Conservation (phyloP, 2,329 filamentous ascomycete genomes). For the Dothiorella sarmentorum region DNA sequence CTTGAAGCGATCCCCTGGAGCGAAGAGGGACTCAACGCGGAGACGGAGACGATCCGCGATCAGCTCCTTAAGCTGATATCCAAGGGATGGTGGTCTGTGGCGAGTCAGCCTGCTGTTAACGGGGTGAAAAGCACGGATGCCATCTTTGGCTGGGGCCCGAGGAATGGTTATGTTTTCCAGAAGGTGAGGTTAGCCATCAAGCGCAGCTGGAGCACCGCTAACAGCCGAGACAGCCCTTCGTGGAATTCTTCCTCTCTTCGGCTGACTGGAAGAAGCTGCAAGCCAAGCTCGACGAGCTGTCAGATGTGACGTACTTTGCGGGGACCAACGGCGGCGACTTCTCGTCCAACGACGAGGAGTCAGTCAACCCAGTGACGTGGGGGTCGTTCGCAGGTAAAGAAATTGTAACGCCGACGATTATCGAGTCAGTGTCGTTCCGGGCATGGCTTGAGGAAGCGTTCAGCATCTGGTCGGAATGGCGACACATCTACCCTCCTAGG, state of each 20-base stretch:
- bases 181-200: conserved; percentile 54
- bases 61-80: conserved; percentile 75
- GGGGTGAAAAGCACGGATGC: conserved; percentile 71
- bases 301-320: conserved; percentile 79
- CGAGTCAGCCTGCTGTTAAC: conserved; percentile 91
- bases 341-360: conserved; percentile 60
- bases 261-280: conserved; percentile 68
- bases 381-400: conserved; percentile 93
- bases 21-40: conserved; percentile 79
- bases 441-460: conserved; percentile 97
- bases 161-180: conserved; percentile 92
- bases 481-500: conserved; percentile 74
- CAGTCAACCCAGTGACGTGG: conserved; percentile 94
- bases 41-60: conserved; percentile 76
- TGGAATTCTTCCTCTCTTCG: conserved; percentile 85
- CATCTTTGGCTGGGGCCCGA: conserved; percentile 90
- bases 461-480: conserved; percentile 93
- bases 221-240: conserved; percentile 60
- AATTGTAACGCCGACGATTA: conserved; percentile 93
- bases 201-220: neutral
- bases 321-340: conserved; percentile 76
- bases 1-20: conserved; percentile 87
- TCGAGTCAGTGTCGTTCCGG: conserved; percentile 89
- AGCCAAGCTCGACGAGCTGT: conserved; percentile 59
- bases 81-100: conserved; percentile 91